Base-by-base conservation (phyloP, 805 yeast species). In the Candida methanosorbosa region DNA sequence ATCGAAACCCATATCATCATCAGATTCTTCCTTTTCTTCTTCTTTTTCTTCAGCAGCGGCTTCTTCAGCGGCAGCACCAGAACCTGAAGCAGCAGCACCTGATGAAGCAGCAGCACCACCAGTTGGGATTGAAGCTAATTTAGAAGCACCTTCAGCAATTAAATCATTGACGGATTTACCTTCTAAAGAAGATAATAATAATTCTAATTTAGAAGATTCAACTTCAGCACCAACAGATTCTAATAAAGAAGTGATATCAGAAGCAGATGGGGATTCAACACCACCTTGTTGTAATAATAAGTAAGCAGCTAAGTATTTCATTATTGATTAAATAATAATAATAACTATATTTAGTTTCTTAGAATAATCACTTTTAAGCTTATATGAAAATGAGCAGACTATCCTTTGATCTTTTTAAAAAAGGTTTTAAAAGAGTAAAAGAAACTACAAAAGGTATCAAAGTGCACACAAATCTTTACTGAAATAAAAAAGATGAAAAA, bases 271-370 rank as follows among this genome's bases (percentile, higher is more conserved):
- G 59, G 92, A 62, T 64, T 87, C 66, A 75, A 78, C 80, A 67
- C 97, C 98, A 70, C 95, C 95, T 68, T 92, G 87, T 74, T 81
- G 87, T 71, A 92, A 80, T 73, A 90, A 82, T 71, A 92, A 82
- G 78, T 92, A 92, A 70, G 98, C 97, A 73, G 98, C 98, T 74
- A 92, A 82, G 81, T 90, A 90, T 84, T 87, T 92, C 97, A 87
- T 59, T 49, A 40, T 46, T 42, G 37, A 26, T 30, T 38, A 4
- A 8, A 5, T 25, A 7, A 18, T 5, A 9, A 27, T 35, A 38
- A 35, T 41, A 38, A 41, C 38, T 36, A n/a, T n/a, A n/a, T n/a
- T n/a, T n/a, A n/a, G n/a, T n/a, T n/a, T 18, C 24, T 48, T 64
- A 75, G 81, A 78, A 78, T 78, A 78, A 78, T 78, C 84, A 75